These are phyloP conservation scores for Pseudocercospora pini-densiflorae DNA, from an alignment of 2,329 filamentous ascomycete species.

Conservation along the genomic window DNA sequence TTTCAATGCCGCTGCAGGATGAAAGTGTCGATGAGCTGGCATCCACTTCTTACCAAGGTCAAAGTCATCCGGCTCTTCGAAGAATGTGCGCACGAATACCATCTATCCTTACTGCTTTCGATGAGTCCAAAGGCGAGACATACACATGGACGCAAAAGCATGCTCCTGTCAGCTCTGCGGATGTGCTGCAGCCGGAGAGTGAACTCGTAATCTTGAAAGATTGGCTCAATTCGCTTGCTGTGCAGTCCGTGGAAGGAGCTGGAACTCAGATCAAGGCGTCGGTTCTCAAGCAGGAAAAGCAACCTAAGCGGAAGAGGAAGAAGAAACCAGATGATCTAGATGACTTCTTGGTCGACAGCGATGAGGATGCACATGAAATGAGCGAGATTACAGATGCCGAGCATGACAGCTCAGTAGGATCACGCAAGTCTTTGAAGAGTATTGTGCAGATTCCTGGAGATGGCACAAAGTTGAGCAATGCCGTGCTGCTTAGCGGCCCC, in stretches of 20 bases:
- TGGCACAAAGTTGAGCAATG: slow-evolving; percentile 64
- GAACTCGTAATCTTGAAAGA: slow-evolving; percentile 74
- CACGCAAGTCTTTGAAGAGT: slow-evolving; percentile 36
- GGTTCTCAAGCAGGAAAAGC: slow-evolving; percentile 23
- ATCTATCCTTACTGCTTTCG: slow-evolving; percentile 74
- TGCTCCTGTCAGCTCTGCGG: slow-evolving; percentile 67
- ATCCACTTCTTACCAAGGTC: slow-evolving; percentile 17
- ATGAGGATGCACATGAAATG: slow-evolving; percentile 73
- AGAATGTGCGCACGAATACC: slow-evolving; percentile 65
- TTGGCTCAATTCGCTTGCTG: slow-evolving; percentile 78
- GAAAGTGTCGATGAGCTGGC: slow-evolving; percentile 24
- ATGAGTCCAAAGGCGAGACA: slow-evolving; percentile 75
- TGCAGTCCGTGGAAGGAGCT: slow-evolving; percentile 75
- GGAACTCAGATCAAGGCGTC: slow-evolving; percentile 37
- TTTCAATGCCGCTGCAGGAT: slow-evolving; percentile 33
- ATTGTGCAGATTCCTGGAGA: slow-evolving; percentile 45
- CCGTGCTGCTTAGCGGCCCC: slow-evolving; percentile 86
- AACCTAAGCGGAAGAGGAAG: slow-evolving; percentile 67
- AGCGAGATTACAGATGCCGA: slow-evolving; percentile 66
- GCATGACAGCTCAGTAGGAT: background rate
- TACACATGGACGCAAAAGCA: slow-evolving; percentile 84
- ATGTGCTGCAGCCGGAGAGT: slow-evolving; percentile 75
- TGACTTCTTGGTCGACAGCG: slow-evolving; percentile 78
- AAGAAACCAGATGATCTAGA: slow-evolving; percentile 68
- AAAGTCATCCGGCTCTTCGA: slow-evolving; percentile 62